Base-by-base conservation (phyloP, 169 alveolate species). In the Plasmodium coatneyi region DNA sequence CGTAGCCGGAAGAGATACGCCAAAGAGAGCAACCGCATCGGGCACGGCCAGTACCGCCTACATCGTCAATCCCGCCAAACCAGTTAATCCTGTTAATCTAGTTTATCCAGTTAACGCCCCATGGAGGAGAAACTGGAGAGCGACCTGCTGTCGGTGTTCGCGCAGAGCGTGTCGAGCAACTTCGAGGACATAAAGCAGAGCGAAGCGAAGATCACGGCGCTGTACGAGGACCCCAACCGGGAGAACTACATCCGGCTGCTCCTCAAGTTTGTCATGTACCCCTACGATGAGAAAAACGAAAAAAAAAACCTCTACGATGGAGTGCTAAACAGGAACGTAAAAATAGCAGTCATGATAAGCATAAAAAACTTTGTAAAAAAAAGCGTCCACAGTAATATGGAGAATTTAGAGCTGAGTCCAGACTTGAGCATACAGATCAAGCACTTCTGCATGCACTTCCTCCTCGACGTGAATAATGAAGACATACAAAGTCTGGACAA, bases 301-400 rank as follows among this genome's bases (percentile, higher is more conserved):
- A 74, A 87, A 16, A 87, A 78, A 22, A 74, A 78, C 39, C 7
- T 78, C 1, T 87, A 87, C 46, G 93, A 87, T 5, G 80, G n/a
- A 5, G 25, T 14, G 9, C 49, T 87, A 46, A 87, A 87, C 72
- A 74, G 32, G 71, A 87, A 87, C 36, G 93, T 87, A n/a, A 87
- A 87, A 22, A 60, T 56, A 34, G 81, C 89, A 5, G 78, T 87
- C 66, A 5, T 87, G 39, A 87, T 87, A 54, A 87, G 93, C 30
- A 87, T 87, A 54, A 87, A 87, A 79, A 87, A 87, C 46, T 87
- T n/a, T 16, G 70, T 87, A 22, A 87, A 87, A 14, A 87, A 87
- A 60, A 87, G 82, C 56, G 49, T 87, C 3, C 93, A 87, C 70
- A 87, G 93, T 78, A 87, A 78, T n/a, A 36, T 87, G 39, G 93